These are phyloP conservation scores for Cytospora chrysosperma DNA, from an alignment of 2,329 filamentous ascomycete genomes.

Conservation along the genomic window DNA sequence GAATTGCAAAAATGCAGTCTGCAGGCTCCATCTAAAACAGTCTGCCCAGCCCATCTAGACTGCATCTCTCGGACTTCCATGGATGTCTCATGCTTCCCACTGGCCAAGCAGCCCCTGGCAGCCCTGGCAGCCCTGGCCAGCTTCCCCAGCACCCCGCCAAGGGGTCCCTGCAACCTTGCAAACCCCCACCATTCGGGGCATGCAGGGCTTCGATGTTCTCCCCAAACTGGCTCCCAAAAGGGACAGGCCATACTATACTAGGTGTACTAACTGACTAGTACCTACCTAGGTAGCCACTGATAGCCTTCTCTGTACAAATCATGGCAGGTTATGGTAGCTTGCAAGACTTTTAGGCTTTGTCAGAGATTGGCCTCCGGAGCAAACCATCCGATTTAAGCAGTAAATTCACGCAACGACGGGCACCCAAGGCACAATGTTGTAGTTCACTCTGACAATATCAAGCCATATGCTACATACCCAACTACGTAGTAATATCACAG, in stretches of 20 bases:
- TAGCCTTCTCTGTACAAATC: background rate
- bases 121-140: background rate
- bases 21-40: background rate
- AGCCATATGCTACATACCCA: too few relatives aligned
- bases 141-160: background rate
- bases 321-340: too few relatives aligned
- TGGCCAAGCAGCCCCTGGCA: background rate
- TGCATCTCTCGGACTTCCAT: background rate
- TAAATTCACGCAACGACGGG: too few relatives aligned
- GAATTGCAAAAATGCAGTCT: conserved; percentile 24
- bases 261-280: background rate
- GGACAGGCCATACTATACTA: background rate
- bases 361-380: background rate
- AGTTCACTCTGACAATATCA: too few relatives aligned
- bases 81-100: background rate
- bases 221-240: too few relatives aligned
- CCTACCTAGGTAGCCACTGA: background rate
- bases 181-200: background rate
- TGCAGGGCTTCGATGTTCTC: background rate
- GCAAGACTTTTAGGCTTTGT: background rate
- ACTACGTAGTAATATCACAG: too few relatives aligned
- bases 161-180: background rate
- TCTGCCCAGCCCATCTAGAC: background rate
- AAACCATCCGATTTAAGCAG: background rate
- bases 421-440: too few relatives aligned